phyloP scores from a whole-genome alignment of 495 filamentous ascomycete species.

The Xylaria palmicola region DNA sequence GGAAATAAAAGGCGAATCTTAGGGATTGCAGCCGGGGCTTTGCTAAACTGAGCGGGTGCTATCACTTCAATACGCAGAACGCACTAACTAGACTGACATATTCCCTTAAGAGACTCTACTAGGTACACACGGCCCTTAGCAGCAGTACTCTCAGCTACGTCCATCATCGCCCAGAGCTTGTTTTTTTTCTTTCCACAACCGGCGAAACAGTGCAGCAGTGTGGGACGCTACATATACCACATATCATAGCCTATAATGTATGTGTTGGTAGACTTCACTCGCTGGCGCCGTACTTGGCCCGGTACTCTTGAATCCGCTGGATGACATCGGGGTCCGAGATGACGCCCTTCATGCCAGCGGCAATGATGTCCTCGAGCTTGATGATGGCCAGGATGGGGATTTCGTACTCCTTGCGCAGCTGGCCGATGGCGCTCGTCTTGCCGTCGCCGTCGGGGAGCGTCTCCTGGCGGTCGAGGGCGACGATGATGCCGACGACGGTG shows the following conservation, averaged over 20 bases:
- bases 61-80: not conserved
- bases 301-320: constrained; percentile 73
- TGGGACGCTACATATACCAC: no score
- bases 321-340: constrained; percentile 59
- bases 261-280: constrained; percentile 40
- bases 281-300: constrained; percentile 64
- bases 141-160: not conserved
- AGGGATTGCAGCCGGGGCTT: not conserved
- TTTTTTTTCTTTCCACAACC: no score
- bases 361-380: constrained; percentile 77
- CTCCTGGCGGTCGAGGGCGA: constrained; percentile 87
- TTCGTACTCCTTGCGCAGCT: constrained; percentile 68
- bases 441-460: constrained; percentile 59
- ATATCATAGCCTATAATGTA: not conserved
- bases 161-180: not conserved
- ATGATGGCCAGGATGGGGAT: constrained; percentile 57
- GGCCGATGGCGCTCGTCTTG: constrained; percentile 68
- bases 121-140: not conserved
- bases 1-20: no score
- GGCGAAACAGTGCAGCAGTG: no score
- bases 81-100: not conserved
- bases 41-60: no score
- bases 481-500: constrained; percentile 75
- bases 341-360: constrained; percentile 55
- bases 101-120: not conserved